Evolutionary conservation across 2,329 filamentous ascomycete species (phyloP).

Genomic region (Alternaria conjuncta): DNA sequence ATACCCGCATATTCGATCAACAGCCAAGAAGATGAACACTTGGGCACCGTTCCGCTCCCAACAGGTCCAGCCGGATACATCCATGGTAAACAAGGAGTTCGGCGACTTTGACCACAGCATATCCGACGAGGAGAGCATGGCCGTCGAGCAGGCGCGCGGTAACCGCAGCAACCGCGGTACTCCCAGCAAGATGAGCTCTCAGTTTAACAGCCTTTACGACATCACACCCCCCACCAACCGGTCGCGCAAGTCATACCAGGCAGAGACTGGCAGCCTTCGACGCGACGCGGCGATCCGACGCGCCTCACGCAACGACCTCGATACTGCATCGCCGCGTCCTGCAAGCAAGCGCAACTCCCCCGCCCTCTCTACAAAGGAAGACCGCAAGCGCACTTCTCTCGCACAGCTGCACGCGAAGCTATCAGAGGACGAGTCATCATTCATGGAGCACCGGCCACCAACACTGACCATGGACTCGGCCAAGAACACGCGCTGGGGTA

Average conservation of each 20-base stretch:
- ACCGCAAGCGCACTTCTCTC: constrained; percentile 56
- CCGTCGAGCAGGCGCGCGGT: constrained; percentile 63
- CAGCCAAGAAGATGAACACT: constrained; percentile 47
- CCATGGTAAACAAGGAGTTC: constrained; percentile 49
- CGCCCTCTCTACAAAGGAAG: constrained; percentile 38
- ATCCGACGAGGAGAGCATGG: constrained; percentile 56
- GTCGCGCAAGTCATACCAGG: constrained; percentile 43
- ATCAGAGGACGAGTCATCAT: constrained; percentile 60
- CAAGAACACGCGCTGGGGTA: constrained; percentile 63
- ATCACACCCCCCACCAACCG: constrained; percentile 52
- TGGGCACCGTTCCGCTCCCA: constrained; percentile 48
- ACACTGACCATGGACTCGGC: constrained; percentile 50
- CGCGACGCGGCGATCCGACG: constrained; percentile 55
- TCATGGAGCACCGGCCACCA: constrained; percentile 58
- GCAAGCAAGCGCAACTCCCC: constrained; percentile 46
- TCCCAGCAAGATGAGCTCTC: constrained; percentile 57
- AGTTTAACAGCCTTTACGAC: constrained; percentile 58
- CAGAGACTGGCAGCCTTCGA: constrained; percentile 48
- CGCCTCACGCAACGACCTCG: constrained; percentile 52
- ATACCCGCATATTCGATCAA: constrained; percentile 45
- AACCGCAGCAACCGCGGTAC: constrained; percentile 48
- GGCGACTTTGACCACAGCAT: constrained; percentile 51
- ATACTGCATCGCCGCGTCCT: constrained; percentile 48
- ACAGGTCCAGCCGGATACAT: constrained; percentile 43
- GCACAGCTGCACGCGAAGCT: constrained; percentile 64